Conservation (phyloP, 768 basidiomycete genomes). For the Arthromyces matolae region DNA sequence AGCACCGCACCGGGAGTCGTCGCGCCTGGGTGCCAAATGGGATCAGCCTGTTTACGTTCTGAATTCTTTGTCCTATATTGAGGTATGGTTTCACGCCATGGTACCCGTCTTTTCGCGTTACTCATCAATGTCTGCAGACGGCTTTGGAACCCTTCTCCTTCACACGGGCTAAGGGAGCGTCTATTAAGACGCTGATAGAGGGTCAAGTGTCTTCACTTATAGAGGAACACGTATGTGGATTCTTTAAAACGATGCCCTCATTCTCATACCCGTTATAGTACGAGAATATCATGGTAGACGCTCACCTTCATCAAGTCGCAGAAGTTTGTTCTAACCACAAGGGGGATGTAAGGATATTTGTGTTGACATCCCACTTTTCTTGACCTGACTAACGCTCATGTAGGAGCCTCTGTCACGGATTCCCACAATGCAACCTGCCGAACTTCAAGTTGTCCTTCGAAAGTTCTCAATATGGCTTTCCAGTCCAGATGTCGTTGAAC, state of each 20-base stretch:
- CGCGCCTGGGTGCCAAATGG: conserved; percentile 56
- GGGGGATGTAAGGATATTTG: conserved; percentile 32
- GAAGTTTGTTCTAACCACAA: conserved; percentile 38
- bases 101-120: too few relatives aligned
- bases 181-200: conserved; percentile 60
- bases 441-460: conserved; percentile 59
- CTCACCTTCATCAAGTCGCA: conserved; percentile 47
- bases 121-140: conserved; percentile 35
- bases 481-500: conserved; percentile 73
- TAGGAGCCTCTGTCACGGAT: conserved; percentile 74
- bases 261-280: conserved; percentile 32
- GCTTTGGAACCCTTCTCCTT: conserved; percentile 68
- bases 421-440: conserved; percentile 58
- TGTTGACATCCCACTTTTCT: background rate
- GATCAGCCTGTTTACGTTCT: conserved; percentile 80
- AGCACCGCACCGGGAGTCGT: conserved; percentile 63
- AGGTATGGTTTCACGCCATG: conserved; percentile 39
- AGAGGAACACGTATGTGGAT: conserved; percentile 72
- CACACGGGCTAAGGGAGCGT: conserved; percentile 53
- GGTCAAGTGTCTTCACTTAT: conserved; percentile 60
- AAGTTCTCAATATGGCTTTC: conserved; percentile 86
- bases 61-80: conserved; percentile 81
- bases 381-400: background rate
- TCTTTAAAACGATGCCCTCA: background rate
- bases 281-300: conserved; percentile 47